These are phyloP conservation scores for Penicillium frequentans DNA, from an alignment of 2,329 filamentous ascomycete species.

Conservation along the genomic window DNA sequence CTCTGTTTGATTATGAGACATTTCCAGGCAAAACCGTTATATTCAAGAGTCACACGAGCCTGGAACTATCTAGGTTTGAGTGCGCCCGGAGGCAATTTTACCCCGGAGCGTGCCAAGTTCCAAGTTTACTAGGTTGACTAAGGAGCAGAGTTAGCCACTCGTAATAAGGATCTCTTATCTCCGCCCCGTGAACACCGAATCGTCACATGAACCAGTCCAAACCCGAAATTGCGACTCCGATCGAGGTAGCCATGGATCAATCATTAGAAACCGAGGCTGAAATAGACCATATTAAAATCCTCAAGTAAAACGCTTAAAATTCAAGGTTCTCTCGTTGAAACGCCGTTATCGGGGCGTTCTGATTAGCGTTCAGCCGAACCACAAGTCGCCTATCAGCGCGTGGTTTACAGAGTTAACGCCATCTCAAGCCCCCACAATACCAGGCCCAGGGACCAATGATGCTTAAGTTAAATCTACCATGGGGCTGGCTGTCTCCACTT, in stretches of 20 bases:
- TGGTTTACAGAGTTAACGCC: not conserved
- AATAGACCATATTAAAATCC: not conserved
- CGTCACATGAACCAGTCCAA: not conserved
- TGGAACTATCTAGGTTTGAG: not conserved
- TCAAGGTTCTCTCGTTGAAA: not conserved
- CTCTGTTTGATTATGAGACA: not conserved
- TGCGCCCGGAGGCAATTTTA: not conserved
- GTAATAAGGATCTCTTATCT: not conserved
- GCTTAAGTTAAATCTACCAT: slow-evolving; percentile 4
- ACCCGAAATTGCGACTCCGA: not conserved
- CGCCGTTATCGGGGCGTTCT: slow-evolving; percentile 2
- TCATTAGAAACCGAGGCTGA: not conserved
- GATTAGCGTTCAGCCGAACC: slow-evolving; percentile 4
- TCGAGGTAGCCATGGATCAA: not conserved
- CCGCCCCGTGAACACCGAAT: not conserved
- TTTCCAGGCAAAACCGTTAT: not conserved
- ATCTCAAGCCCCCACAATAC: not conserved
- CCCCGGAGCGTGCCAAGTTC: not conserved
- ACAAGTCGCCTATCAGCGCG: not conserved
- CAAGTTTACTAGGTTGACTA: not conserved
- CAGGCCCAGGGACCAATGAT: slow-evolving; percentile 5
- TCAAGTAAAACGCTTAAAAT: not conserved
- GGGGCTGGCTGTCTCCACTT: slow-evolving; percentile 13
- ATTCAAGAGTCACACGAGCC: too few species aligned
- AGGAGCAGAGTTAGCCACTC: not conserved